Percentiles rank a stretch among this genome's conserved stretches.
These are phyloP conservation scores for Colletotrichum tamarilloi DNA, from an alignment of 2,329 filamentous ascomycete genomes.

Conservation along the genomic window DNA sequence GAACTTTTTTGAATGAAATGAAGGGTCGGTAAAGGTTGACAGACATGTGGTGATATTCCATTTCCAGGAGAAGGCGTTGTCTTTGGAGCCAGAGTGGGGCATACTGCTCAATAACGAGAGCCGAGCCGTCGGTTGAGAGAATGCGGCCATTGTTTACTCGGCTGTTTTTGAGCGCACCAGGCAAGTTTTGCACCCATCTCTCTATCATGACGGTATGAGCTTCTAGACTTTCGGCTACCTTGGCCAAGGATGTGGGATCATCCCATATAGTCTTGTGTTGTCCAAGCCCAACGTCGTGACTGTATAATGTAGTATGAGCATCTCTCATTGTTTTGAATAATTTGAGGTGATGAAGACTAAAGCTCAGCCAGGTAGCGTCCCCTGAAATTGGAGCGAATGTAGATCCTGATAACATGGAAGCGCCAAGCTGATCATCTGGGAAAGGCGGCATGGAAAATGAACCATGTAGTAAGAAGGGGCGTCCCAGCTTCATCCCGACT, in stretches of 20 bases:
- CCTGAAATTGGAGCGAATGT: background rate
- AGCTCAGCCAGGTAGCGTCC: conserved; percentile 1
- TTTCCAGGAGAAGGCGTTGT: conserved; percentile 53
- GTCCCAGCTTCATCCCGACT: conserved; percentile 57
- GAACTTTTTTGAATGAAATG: conserved; percentile 46
- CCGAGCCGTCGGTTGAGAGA: conserved; percentile 51
- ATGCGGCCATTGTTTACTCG: conserved; percentile 45
- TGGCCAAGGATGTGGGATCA: conserved; percentile 40
- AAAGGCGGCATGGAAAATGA: background rate
- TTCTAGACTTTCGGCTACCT: conserved; percentile 41
- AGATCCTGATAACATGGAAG: background rate
- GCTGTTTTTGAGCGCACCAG: conserved; percentile 49
- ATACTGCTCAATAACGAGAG: conserved; percentile 43
- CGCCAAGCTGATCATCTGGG: conserved; percentile 4
- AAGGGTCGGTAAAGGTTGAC: conserved; percentile 53
- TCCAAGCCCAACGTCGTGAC: background rate
- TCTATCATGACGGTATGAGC: conserved; percentile 45
- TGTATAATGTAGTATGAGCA: background rate
- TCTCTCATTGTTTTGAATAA: background rate
- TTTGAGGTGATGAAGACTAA: background rate
- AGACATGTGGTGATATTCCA: conserved; percentile 53
- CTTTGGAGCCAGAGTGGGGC: conserved; percentile 55
- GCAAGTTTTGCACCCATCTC: conserved; percentile 45
- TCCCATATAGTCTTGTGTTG: conserved; percentile 36
- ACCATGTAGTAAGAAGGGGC: conserved; percentile 48